Evolutionary conservation across 2,329 filamentous ascomycete species (phyloP).

Genomic region (Arthrocladium fulminans): DNA sequence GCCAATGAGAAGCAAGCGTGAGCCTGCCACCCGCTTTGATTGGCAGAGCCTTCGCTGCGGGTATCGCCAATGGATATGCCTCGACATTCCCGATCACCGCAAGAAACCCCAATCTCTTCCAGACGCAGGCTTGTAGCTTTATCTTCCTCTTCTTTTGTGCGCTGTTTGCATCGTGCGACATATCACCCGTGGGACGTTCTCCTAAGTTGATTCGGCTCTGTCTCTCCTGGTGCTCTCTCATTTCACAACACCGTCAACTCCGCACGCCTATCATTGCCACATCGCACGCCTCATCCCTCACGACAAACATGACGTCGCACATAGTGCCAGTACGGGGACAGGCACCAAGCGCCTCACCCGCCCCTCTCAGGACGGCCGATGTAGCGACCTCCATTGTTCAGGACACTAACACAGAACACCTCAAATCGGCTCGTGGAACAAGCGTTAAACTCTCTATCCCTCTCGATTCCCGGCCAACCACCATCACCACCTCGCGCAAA

Average conservation of each 20-base stretch:
- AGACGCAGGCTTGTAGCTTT: not conserved
- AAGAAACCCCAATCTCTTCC: not conserved
- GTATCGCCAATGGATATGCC: not conserved
- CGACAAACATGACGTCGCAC: not conserved
- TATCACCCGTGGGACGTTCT: not conserved
- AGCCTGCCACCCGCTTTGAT: not conserved
- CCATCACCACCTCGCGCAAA: constrained; percentile 50
- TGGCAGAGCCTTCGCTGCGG: not conserved
- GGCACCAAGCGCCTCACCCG: not conserved
- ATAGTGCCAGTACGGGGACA: not conserved
- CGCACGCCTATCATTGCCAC: not conserved
- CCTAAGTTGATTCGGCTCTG: not conserved
- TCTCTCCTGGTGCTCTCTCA: not conserved
- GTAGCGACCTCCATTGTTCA: not conserved
- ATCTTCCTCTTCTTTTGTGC: not conserved
- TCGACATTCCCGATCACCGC: not conserved
- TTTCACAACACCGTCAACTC: not conserved
- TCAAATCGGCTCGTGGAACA: constrained; percentile 43
- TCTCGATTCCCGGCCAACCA: constrained; percentile 44
- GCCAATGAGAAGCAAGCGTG: not conserved
- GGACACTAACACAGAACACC: constrained; percentile 35
- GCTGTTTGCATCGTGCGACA: not conserved
- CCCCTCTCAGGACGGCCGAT: not conserved
- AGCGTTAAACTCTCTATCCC: constrained; percentile 60
- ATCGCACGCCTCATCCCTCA: not conserved